A percentile compares a stretch with the other conserved stretches of the same genome.
phyloP scores from a whole-genome alignment of 352 stramenopile genomes.

The Globisporangium polare region DNA sequence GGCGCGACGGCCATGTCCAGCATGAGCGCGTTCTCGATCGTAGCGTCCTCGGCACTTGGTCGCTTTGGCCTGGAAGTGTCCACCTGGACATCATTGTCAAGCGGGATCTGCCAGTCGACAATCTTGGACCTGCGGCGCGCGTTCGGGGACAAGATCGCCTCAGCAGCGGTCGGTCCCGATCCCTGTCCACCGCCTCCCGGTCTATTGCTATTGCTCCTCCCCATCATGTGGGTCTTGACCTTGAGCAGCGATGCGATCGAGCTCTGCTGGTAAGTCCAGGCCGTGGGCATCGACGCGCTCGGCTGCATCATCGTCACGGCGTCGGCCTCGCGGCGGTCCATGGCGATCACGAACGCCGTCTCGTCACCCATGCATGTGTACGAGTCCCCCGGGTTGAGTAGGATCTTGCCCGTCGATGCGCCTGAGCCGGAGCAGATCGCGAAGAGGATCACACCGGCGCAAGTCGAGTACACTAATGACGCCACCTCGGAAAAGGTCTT shows the following conservation, averaged over 20 bases:
- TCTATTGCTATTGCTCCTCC: conserved; percentile 3
- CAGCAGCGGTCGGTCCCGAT: neutral
- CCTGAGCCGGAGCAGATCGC: conserved; percentile 37
- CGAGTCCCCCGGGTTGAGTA: conserved; percentile 76
- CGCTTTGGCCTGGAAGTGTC: conserved; percentile 9
- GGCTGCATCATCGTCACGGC: conserved; percentile 29
- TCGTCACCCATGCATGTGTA: conserved; percentile 70
- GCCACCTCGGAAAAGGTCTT: conserved; percentile 81
- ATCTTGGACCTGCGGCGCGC: conserved; percentile 26
- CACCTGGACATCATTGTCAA: conserved; percentile 4
- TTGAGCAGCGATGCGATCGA: neutral
- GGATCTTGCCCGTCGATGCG: conserved; percentile 31
- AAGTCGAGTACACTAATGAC: conserved; percentile 72
- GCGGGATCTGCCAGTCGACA: conserved; percentile 27
- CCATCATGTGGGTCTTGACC: conserved; percentile 15
- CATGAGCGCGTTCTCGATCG: conserved; percentile 47
- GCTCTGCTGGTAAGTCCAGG: conserved; percentile 24
- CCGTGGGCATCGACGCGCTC: conserved; percentile 11
- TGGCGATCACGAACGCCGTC: conserved; percentile 70
- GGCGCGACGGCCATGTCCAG: conserved; percentile 47
- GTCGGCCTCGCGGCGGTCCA: conserved; percentile 50
- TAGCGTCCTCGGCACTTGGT: conserved; percentile 33
- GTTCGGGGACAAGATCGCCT: neutral
- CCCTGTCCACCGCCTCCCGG: neutral
- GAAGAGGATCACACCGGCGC: conserved; percentile 75